Conservation (phyloP, 768 basidiomycete genomes). For the Trametes maxima region DNA sequence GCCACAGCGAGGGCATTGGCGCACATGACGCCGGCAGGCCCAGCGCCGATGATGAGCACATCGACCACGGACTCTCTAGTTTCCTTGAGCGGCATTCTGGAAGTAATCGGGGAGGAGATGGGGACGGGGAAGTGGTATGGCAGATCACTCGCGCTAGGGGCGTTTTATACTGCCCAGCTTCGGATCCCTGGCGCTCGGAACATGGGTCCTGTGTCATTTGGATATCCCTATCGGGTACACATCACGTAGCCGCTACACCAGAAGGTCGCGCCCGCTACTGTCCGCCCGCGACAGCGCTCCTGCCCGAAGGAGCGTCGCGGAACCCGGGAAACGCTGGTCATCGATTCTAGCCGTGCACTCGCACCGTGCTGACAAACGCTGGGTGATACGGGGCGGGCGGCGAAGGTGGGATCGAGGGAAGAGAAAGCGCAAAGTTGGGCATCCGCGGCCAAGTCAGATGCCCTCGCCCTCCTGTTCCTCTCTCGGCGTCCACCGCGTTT, state of each 20-base stretch:
- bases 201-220: conserved; percentile 21
- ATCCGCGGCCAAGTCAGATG: conserved; percentile 12
- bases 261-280: not conserved
- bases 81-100: not conserved
- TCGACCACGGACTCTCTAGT: conserved; percentile 48
- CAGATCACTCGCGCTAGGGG: not conserved
- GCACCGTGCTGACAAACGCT: not conserved
- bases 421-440: conserved; percentile 4
- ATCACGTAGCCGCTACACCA: not conserved
- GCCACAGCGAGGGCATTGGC: conserved; percentile 60
- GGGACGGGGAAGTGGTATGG: not conserved
- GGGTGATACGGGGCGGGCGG: not conserved
- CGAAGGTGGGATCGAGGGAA: conserved; percentile 18
- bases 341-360: not conserved
- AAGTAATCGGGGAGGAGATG: not conserved
- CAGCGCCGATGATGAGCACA: conserved; percentile 65
- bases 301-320: not conserved
- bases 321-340: not conserved
- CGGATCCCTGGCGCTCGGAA: conserved; percentile 13
- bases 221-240: conserved; percentile 19
- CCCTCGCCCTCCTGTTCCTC: not conserved
- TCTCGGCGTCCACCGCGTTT: not conserved
- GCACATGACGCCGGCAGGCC: conserved; percentile 68
- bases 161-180: conserved; percentile 8
- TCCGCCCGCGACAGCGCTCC: not conserved